These are phyloP conservation scores for Trichoderma sp. DNA, from an alignment of 2,329 filamentous ascomycete species.

Conservation along the genomic window DNA sequence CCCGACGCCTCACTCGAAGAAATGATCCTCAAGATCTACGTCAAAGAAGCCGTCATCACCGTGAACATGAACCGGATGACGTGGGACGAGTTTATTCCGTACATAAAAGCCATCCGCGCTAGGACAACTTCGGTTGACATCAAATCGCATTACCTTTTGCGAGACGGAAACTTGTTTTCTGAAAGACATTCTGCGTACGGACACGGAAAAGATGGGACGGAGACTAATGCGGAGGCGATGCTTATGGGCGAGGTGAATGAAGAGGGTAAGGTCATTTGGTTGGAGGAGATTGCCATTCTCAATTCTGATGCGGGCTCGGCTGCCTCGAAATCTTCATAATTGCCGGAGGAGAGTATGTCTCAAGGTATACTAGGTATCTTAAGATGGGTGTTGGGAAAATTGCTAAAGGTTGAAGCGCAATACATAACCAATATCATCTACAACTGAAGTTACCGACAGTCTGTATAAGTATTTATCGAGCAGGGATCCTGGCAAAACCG, in stretches of 20 bases:
- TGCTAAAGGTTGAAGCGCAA: accelerated
- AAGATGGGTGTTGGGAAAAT: neutral
- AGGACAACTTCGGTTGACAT: neutral
- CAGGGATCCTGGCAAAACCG: neutral
- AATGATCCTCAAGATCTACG: neutral
- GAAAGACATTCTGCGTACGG: constrained; percentile 7
- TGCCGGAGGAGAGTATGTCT: neutral
- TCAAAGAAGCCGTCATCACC: neutral
- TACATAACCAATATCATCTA: neutral
- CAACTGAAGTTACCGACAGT: neutral
- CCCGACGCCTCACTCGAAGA: neutral
- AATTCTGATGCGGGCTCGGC: neutral
- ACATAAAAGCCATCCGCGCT: neutral
- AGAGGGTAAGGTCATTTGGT: neutral
- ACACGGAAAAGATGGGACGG: neutral
- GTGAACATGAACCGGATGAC: neutral
- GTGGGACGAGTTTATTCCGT: neutral
- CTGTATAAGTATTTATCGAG: neutral
- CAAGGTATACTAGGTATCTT: neutral
- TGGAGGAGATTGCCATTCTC: neutral
- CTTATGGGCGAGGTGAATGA: constrained; percentile 1
- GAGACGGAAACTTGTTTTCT: constrained; percentile 13
- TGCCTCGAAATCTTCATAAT: neutral
- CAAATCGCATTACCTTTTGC: neutral
- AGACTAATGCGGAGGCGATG: neutral